These are phyloP conservation scores for Eucalyptus dawsonii DNA, from an alignment of 345 rosid species.

Conservation along the genomic window DNA sequence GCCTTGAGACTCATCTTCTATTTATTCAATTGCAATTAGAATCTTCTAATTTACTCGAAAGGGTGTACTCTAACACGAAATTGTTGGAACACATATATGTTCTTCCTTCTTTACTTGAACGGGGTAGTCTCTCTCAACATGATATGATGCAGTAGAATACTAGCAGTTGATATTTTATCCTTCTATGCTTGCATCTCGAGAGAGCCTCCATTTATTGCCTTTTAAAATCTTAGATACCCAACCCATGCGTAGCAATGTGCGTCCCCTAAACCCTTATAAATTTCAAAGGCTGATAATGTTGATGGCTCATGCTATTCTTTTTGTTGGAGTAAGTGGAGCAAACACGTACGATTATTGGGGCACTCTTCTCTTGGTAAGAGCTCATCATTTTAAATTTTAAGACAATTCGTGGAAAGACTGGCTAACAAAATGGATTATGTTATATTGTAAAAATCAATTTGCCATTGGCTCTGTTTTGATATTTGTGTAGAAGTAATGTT, in stretches of 20 bases:
- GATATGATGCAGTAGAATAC: not conserved
- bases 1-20: not conserved
- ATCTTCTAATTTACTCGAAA: not conserved
- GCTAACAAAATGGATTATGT: not conserved
- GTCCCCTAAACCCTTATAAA: not conserved
- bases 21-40: not conserved
- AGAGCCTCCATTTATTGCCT: not conserved
- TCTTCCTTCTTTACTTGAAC: not conserved
- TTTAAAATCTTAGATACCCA: not conserved
- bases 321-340: not conserved
- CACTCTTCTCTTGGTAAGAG: not conserved
- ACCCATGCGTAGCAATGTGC: not conserved
- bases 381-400: no score
- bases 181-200: not conserved
- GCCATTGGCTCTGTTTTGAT: not conserved
- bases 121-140: slow-evolving; percentile 18
- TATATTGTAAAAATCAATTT: not conserved
- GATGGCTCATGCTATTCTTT: not conserved
- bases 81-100: not conserved
- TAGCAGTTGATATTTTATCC: not conserved
- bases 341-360: not conserved
- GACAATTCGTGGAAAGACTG: not conserved
- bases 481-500: not conserved
- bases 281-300: not conserved
- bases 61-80: not conserved